These are phyloP conservation scores for Peziza echinospora DNA, from an alignment of 495 filamentous ascomycete genomes.

Conservation along the genomic window DNA sequence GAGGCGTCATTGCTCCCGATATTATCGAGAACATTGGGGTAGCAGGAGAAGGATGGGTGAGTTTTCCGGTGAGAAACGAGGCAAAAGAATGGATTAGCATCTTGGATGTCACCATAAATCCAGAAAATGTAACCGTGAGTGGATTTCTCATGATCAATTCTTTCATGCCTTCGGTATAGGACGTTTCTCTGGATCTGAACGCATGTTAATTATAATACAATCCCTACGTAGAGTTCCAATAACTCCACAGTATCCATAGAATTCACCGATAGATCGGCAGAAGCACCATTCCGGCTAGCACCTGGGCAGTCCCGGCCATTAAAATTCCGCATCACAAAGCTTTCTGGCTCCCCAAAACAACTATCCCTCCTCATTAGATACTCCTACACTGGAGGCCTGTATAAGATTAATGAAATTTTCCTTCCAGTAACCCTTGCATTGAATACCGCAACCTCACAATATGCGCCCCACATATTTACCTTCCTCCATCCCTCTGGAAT, in stretches of 20 bases:
- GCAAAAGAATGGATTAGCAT: no score
- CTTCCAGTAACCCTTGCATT: no score
- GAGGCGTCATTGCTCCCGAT: constrained; percentile 27
- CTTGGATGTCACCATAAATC: no score
- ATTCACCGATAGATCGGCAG: constrained; percentile 9
- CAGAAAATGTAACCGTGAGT: no score
- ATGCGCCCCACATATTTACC: neutral
- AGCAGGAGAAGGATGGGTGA: constrained; percentile 24
- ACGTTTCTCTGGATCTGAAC: no score
- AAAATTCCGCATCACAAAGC: constrained; percentile 14
- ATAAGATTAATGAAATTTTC: no score
- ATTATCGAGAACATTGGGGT: constrained; percentile 26
- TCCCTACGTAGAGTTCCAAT: no score
- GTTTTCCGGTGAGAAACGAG: constrained; percentile 30
- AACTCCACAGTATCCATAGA: constrained; percentile 13
- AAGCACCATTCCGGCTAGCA: constrained; percentile 17
- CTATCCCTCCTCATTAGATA: neutral
- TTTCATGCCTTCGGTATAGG: no score
- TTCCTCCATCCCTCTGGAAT: constrained; percentile 33
- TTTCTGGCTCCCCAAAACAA: constrained; percentile 4
- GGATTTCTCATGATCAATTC: no score
- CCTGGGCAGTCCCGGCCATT: constrained; percentile 26
- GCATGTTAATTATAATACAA: no score
- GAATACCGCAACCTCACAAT: neutral
- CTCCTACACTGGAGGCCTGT: no score